Evolutionary conservation across 371 early-diverging fungal species (phyloP).

Genomic region (Chytridium lagenaria): DNA sequence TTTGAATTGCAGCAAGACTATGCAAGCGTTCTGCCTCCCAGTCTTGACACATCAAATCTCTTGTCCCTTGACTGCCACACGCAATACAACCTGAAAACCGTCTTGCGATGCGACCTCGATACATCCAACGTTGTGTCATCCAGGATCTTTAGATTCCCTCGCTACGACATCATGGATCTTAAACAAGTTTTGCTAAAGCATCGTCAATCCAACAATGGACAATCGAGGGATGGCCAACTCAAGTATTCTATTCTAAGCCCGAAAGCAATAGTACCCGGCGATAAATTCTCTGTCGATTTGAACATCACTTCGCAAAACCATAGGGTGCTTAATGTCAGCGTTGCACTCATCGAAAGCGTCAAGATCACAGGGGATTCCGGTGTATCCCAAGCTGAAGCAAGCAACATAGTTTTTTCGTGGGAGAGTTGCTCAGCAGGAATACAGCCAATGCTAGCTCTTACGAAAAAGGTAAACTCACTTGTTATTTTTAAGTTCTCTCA

Average conservation of each 20-base stretch:
- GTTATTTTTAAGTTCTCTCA: no score
- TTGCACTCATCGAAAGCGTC: conserved; percentile 8
- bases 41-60: conserved; percentile 3
- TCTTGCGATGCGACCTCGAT: conserved; percentile 7
- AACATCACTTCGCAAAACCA: neutral
- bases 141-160: conserved; percentile 1
- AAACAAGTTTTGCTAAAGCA: neutral
- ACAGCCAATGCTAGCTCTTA: neutral
- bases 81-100: conserved; percentile 13
- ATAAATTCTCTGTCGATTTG: conserved; percentile 7
- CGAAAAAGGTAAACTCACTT: neutral
- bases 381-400: conserved; percentile 10
- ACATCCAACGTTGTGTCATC: conserved; percentile 12
- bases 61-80: conserved; percentile 17
- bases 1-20: conserved; percentile 16
- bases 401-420: conserved; percentile 10
- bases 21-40: conserved; percentile 18
- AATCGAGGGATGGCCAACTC: neutral
- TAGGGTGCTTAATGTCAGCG: neutral
- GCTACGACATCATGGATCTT: conserved; percentile 8
- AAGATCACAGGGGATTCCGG: conserved; percentile 9
- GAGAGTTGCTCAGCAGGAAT: neutral
- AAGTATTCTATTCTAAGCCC: conserved; percentile 9
- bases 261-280: conserved; percentile 13
- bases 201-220: neutral